Conservation (phyloP, 208 protist species). For the Wallacemonas sp. region DNA sequence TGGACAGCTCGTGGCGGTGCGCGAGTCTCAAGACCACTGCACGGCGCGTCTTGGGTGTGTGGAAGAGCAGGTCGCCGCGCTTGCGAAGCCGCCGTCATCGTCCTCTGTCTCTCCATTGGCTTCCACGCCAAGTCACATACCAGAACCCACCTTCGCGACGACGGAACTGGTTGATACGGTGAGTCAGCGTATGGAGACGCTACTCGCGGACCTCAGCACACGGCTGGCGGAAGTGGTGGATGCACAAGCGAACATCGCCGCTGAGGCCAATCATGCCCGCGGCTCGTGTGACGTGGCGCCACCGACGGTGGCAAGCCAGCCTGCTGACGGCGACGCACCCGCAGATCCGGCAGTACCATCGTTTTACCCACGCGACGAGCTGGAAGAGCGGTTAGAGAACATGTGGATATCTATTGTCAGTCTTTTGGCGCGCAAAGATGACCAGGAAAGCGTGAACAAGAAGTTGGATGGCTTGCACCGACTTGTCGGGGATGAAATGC, state of each 20-base stretch:
- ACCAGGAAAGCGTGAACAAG: constrained; percentile 49
- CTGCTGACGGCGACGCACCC: no score
- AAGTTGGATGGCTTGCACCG: constrained; percentile 51
- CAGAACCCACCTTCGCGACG: background rate
- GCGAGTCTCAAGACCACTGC: background rate
- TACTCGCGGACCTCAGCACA: background rate
- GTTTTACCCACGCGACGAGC: constrained; percentile 33
- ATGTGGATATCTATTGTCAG: constrained; percentile 64
- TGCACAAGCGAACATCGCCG: background rate
- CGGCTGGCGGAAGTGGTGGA: background rate
- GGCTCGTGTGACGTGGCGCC: background rate
- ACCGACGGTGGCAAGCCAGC: no score
- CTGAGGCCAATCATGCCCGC: no score
- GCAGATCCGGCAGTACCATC: background rate
- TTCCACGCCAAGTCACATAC: no score
- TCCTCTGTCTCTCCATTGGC: no score
- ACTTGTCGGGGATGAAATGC: constrained; percentile 38
- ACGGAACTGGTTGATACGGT: background rate
- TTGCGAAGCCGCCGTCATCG: background rate
- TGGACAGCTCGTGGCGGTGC: background rate
- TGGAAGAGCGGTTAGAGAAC: constrained; percentile 75
- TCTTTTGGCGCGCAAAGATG: constrained; percentile 68
- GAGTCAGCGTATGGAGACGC: background rate
- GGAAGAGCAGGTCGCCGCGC: background rate
- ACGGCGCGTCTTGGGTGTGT: background rate